Conservation (phyloP, 345 rosid genomes). For the Eucalyptus lansdowneana region DNA sequence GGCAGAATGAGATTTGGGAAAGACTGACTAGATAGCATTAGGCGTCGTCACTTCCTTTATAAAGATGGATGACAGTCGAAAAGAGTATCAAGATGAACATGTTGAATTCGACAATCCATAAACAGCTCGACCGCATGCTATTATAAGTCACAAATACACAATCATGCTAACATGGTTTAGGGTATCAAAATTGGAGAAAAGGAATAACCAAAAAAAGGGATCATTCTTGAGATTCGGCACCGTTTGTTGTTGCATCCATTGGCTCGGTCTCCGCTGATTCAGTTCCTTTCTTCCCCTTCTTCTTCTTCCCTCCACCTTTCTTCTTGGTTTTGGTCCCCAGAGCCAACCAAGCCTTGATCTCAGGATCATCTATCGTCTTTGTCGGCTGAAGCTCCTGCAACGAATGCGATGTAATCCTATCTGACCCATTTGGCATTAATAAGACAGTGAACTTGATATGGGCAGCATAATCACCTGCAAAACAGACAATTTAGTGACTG, state of each 20-base stretch:
- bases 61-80: background rate
- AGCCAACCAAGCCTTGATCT: slow-evolving; percentile 94
- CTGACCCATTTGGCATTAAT: slow-evolving; percentile 97
- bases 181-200: slow-evolving; percentile 39
- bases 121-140: background rate
- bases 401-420: slow-evolving; percentile 67
- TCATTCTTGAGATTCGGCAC: slow-evolving; percentile 24
- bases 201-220: background rate
- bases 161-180: background rate
- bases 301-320: slow-evolving; percentile 97
- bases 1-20: background rate
- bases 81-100: background rate
- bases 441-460: slow-evolving; percentile 88
- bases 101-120: background rate
- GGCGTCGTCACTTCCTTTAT: background rate
- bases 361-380: slow-evolving; percentile 75
- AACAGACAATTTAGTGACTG: background rate
- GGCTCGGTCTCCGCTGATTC: slow-evolving; percentile 52
- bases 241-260: slow-evolving; percentile 44
- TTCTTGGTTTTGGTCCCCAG: slow-evolving; percentile 86
- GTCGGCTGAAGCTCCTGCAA: slow-evolving; percentile 73
- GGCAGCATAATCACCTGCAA: slow-evolving; percentile 78
- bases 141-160: background rate
- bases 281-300: slow-evolving; percentile 84
- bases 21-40: background rate